Evolutionary conservation across 1,284 basidiomycete genomes (phyloP).

Genomic region (Ustilago trichophora): DNA sequence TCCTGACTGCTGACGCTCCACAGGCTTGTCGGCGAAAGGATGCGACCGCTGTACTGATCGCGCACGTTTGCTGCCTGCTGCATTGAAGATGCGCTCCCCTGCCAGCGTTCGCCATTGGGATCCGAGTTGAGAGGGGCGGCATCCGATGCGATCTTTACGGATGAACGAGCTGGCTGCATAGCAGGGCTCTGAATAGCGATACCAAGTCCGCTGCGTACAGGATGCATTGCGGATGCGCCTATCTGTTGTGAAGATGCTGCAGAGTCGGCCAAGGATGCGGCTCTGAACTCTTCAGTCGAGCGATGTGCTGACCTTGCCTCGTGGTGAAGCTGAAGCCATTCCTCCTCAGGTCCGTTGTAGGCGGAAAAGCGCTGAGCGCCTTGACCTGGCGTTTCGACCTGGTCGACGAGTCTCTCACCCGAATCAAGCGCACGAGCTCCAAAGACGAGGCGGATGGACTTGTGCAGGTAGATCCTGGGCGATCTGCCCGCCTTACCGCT

Average conservation of each 20-base stretch:
- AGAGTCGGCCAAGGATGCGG: neutral
- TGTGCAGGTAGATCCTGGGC: slow-evolving; percentile 53
- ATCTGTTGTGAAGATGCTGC: neutral
- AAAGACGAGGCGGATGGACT: slow-evolving; percentile 57
- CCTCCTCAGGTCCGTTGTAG: slow-evolving; percentile 51
- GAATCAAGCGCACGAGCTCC: slow-evolving; percentile 51
- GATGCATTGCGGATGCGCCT: neutral
- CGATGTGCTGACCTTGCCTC: slow-evolving; percentile 9
- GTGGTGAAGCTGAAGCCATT: slow-evolving; percentile 39
- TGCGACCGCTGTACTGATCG: neutral
- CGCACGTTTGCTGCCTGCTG: neutral
- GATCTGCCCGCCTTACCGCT: slow-evolving; percentile 5
- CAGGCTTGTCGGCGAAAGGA: neutral
- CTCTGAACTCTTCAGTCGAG: neutral
- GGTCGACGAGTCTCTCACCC: slow-evolving; percentile 41
- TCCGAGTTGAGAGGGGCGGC: slow-evolving; percentile 48
- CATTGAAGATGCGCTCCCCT: slow-evolving; percentile 4
- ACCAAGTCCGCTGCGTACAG: slow-evolving; percentile 5
- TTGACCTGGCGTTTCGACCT: slow-evolving; percentile 49
- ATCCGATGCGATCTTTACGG: neutral
- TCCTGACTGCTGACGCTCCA: slow-evolving; percentile 25
- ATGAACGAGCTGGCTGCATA: neutral
- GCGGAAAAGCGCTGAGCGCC: slow-evolving; percentile 33
- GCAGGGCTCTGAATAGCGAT: slow-evolving; percentile 14
- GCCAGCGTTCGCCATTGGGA: slow-evolving; percentile 54